Evolutionary conservation across 768 basidiomycete genomes (phyloP), one percentile per base, ranked within the genome.

Genomic region (Tylopilus rubrobrunneus): DNA sequence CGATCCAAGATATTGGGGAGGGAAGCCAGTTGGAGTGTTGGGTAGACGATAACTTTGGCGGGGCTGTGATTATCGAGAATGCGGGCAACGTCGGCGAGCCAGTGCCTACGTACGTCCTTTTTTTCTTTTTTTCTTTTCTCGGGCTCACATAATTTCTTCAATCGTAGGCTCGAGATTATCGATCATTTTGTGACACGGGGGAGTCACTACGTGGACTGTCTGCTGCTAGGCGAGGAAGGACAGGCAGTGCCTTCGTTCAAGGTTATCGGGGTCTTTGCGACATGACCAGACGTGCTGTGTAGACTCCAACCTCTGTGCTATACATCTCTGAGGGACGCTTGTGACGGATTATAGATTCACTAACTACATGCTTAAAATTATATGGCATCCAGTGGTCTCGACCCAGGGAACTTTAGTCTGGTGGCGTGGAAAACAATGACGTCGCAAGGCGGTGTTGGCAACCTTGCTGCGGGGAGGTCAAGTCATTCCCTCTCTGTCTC

Each of bases 11-110:
- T 17, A 75, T 83, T 34, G 84, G 81, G 6, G 74, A 81, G 55
- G 87, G 90, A 31, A 85, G 85, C 61, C 78, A 80, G 49, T 76
- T 95, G 4, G 83, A 89, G 62, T 98, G 97, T 68, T 98, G 96
- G 96, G 97, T 99, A 31, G 97, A 99, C 69, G 95, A 99, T 69
- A 99, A 99, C 67, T 82, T 85, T 58, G 71, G 62, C 0, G 96
- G 97, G 5, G 86, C 84, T 28, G 82, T 82, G 56, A 78, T 84
- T 40, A 77, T 98, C 53, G 82, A 85, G 68, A 95, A 98, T 64
- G 83, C 82, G 2, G 90, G 78, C 4, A 82, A 87, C 52, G 73
- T 85, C 7, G 74, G 71, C 4, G 82, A 83, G 51, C 71, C 82
- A 1, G 80, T 77, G 49, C 80, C 92, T 29, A 78, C 80, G 92